A percentile compares a stretch with the other conserved stretches of the same genome.
Conservation (phyloP, 169 alveolate species). For the Cryptosporidium meleagridis region DNA sequence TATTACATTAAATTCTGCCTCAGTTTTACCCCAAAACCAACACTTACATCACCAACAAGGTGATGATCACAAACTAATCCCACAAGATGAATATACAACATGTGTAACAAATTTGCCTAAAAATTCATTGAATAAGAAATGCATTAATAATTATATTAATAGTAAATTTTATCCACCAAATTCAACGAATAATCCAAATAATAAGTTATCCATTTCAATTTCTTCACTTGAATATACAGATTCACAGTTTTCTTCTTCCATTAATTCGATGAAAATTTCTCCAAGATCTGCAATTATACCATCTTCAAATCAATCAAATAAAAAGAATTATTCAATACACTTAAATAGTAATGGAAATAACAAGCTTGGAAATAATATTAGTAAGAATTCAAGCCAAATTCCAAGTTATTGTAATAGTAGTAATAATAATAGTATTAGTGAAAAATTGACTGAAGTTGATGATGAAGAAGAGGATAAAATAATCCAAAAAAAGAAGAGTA, state of each 20-base stretch:
- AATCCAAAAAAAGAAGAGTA: not conserved
- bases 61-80: not conserved
- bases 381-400: not conserved
- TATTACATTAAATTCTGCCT: not conserved
- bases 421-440: slow-evolving; percentile 25
- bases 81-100: not conserved
- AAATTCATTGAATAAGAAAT: not conserved
- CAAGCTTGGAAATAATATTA: not conserved
- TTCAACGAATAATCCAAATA: not conserved
- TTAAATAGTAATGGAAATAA: not conserved
- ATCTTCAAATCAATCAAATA: slow-evolving; percentile 30
- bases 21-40: not conserved
- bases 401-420: not conserved
- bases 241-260: slow-evolving; percentile 58
- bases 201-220: slow-evolving; percentile 22
- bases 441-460: slow-evolving; percentile 7
- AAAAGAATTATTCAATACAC: not conserved
- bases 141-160: not conserved
- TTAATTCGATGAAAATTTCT: slow-evolving; percentile 48
- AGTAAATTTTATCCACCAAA: not conserved
- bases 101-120: not conserved
- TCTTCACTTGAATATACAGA: slow-evolving; percentile 65
- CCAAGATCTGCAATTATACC: slow-evolving; percentile 27
- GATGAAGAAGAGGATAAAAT: not conserved
- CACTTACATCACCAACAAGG: not conserved